Evolutionary conservation across 2,329 filamentous ascomycete genomes (phyloP).

Genomic region (Ceratocystis diversiconidia): DNA sequence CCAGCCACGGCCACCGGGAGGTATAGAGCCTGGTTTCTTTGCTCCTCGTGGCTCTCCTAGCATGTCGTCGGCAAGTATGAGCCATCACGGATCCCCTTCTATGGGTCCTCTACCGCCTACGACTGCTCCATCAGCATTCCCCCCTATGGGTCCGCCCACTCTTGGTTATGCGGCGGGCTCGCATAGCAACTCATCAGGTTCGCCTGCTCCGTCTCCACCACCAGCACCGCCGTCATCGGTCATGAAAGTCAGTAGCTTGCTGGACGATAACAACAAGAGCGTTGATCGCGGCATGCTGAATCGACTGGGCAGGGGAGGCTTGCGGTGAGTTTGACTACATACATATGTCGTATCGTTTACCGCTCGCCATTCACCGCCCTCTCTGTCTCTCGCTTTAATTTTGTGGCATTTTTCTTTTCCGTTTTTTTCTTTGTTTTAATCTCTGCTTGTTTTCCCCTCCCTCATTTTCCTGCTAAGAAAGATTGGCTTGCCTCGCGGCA

Average conservation of each 20-base stretch:
- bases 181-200: not conserved
- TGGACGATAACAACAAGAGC: constrained; percentile 9
- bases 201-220: not conserved
- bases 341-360: no score
- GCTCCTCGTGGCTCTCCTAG: not conserved
- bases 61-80: constrained; percentile 7
- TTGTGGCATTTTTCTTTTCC: not conserved
- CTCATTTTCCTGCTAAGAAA: constrained; percentile 4
- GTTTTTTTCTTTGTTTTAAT: not conserved
- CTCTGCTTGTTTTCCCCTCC: constrained; percentile 1
- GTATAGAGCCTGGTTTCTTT: not conserved
- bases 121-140: not conserved
- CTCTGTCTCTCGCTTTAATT: not conserved
- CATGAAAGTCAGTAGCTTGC: constrained; percentile 3
- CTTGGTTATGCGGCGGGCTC: not conserved
- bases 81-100: constrained; percentile 14
- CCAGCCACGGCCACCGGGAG: constrained; percentile 21
- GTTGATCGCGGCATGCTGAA: constrained; percentile 15
- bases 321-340: not conserved
- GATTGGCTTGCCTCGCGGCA: constrained; percentile 9
- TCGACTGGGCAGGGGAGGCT: constrained; percentile 9
- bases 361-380: no score
- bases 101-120: not conserved
- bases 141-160: not conserved
- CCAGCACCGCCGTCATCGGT: not conserved